These are phyloP conservation scores for Coprinopsis sp. DNA, from an alignment of 768 basidiomycete species.

Conservation along the genomic window DNA sequence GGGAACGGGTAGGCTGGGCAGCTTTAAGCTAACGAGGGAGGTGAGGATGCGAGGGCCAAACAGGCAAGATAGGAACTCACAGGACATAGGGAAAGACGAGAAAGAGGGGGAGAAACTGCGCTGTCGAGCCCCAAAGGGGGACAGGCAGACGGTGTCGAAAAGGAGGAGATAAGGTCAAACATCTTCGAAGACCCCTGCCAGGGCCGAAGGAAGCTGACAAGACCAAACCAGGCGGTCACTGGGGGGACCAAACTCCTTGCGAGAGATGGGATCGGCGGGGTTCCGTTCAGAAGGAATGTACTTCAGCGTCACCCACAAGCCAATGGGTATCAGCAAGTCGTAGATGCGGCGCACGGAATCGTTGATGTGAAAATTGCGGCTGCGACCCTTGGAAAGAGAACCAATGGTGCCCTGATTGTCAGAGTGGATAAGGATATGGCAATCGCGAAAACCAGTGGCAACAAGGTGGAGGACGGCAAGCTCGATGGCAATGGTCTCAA, in stretches of 20 bases:
- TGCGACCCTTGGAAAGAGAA: constrained; percentile 25
- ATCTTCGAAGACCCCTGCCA: neutral
- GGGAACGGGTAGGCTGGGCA: no score
- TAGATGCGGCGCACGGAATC: constrained; percentile 18
- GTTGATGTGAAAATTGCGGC: constrained; percentile 26
- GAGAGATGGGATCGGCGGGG: constrained; percentile 8
- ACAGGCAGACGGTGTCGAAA: neutral
- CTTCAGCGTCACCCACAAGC: constrained; percentile 5
- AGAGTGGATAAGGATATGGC: constrained; percentile 21
- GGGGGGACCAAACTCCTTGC: neutral
- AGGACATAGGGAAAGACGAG: no score
- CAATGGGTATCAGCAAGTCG: constrained; percentile 1
- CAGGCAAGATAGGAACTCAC: no score
- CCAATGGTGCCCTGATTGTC: constrained; percentile 35
- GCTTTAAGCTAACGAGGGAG: no score
- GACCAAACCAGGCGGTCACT: neutral
- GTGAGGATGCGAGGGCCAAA: no score
- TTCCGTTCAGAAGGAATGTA: constrained; percentile 7
- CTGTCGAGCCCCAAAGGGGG: no score
- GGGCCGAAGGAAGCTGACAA: neutral
- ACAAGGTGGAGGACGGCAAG: constrained; percentile 12
- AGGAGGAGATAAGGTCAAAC: neutral
- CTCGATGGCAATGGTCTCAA: constrained; percentile 24
- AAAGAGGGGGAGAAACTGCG: no score
- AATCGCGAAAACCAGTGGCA: constrained; percentile 9